phyloP scores from a whole-genome alignment of 2,329 filamentous ascomycete genomes.

The Meredithiella fracta region DNA sequence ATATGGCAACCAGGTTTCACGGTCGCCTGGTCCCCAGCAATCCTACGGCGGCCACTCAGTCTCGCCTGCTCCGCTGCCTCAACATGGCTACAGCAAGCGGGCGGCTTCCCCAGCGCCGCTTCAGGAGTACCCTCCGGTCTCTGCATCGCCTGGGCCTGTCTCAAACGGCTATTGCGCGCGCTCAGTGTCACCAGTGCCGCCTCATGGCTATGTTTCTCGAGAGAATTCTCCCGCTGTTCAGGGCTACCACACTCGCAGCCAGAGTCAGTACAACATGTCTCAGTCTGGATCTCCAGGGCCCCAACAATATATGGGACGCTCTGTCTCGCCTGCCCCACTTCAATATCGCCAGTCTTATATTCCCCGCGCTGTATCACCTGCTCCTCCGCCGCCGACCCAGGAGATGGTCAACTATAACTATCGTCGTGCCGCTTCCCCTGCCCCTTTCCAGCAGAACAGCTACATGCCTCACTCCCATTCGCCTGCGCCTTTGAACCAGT shows the following conservation, averaged over 20 bases:
- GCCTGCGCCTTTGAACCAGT: slow-evolving; percentile 18
- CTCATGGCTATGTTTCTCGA: slow-evolving; percentile 15
- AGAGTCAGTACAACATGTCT: slow-evolving; percentile 14
- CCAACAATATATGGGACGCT: slow-evolving; percentile 16
- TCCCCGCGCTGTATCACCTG: slow-evolving; percentile 24
- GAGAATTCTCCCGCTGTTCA: slow-evolving; percentile 21
- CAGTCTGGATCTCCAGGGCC: slow-evolving; percentile 21
- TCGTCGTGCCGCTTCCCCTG: slow-evolving; percentile 16
- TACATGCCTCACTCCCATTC: slow-evolving; percentile 15
- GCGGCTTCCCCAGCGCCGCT: slow-evolving; percentile 8
- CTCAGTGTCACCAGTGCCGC: slow-evolving; percentile 24
- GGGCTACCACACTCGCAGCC: slow-evolving; percentile 16
- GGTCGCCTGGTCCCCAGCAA: slow-evolving; percentile 6
- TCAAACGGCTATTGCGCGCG: slow-evolving; percentile 2
- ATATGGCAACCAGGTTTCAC: slow-evolving; percentile 9
- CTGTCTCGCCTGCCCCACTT: slow-evolving; percentile 20
- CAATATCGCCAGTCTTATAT: slow-evolving; percentile 18
- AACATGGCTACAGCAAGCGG: slow-evolving; percentile 2
- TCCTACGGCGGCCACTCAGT: slow-evolving; percentile 12
- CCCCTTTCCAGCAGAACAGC: slow-evolving; percentile 10
- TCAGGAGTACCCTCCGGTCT: not conserved
- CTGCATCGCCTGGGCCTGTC: slow-evolving; percentile 17
- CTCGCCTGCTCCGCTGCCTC: slow-evolving; percentile 11
- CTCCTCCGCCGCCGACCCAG: slow-evolving; percentile 19
- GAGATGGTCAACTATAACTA: slow-evolving; percentile 15